Conservation (phyloP, 768 basidiomycete species). For the Termitomyces sp. region DNA sequence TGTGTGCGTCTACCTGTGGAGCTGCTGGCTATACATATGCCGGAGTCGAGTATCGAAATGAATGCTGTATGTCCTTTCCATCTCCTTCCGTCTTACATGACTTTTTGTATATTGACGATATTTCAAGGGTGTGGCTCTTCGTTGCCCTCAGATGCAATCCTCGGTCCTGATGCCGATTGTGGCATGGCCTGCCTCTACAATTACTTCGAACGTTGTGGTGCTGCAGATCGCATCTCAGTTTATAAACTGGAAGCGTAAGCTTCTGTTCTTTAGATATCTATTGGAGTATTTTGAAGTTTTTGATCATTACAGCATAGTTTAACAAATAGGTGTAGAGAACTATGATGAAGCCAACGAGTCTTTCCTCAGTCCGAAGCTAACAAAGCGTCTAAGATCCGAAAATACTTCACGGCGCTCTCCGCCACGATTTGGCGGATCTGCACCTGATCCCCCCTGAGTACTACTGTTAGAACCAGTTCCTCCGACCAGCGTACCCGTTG, state of each 20-base stretch:
- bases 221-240: conserved; percentile 11
- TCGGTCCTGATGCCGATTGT: conserved; percentile 11
- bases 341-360: conserved; percentile 41
- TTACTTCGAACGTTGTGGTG: conserved; percentile 10
- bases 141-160: not conserved
- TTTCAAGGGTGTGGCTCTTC: conserved; percentile 11
- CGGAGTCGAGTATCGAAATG: conserved; percentile 6
- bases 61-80: conserved; percentile 5
- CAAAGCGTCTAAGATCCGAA: conserved; percentile 83
- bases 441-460: conserved; percentile 41
- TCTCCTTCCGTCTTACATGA: not conserved
- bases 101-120: not conserved
- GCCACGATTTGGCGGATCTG: conserved; percentile 30
- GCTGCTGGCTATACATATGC: conserved; percentile 4
- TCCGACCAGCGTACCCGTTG: conserved; percentile 54
- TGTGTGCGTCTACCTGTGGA: conserved; percentile 4
- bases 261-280: not conserved
- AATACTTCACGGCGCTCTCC: conserved; percentile 76
- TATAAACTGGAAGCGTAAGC: conserved; percentile 4
- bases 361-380: conserved; percentile 83
- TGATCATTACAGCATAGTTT: not conserved
- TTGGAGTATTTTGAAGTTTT: not conserved
- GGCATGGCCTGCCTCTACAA: conserved; percentile 13
- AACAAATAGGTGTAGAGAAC: not conserved
- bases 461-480: not conserved